Conservation (phyloP, 208 protist genomes). For the Trypanosoma theileri region DNA sequence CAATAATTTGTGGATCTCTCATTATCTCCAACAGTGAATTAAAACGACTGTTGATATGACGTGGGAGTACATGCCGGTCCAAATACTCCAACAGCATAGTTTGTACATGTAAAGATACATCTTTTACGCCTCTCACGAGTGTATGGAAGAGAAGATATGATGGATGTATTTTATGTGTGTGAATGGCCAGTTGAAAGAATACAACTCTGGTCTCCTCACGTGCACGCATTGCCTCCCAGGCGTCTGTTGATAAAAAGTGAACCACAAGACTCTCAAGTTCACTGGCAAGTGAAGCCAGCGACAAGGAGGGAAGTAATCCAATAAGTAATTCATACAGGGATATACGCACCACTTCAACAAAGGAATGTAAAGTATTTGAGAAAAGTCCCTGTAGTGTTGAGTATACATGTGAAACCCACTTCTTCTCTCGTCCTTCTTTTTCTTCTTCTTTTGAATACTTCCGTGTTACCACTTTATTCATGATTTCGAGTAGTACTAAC, state of each 20-base stretch:
- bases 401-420: slow-evolving; percentile 1
- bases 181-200: slow-evolving; percentile 24
- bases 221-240: slow-evolving; percentile 10
- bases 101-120: slow-evolving; percentile 36
- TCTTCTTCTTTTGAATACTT: too few relatives aligned
- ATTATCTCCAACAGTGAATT: slow-evolving; percentile 15
- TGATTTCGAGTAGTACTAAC: not conserved
- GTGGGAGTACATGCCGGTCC: slow-evolving; percentile 28
- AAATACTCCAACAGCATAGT: slow-evolving; percentile 43
- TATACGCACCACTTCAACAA: slow-evolving; percentile 6
- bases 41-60: slow-evolving; percentile 10
- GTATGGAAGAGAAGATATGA: not conserved
- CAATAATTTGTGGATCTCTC: not conserved
- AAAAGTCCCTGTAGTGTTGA: slow-evolving; percentile 32
- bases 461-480: too few relatives aligned
- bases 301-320: slow-evolving; percentile 14
- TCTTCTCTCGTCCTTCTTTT: too few relatives aligned
- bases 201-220: slow-evolving; percentile 22
- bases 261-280: not conserved
- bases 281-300: not conserved
- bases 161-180: not conserved
- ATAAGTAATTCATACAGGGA: slow-evolving; percentile 29
- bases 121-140: slow-evolving; percentile 27
- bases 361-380: slow-evolving; percentile 16
- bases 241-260: slow-evolving; percentile 22